Percentiles rank a stretch among this genome's conserved stretches.
Conservation (phyloP, 2,329 filamentous ascomycete genomes). For the Westerdykella sp. region DNA sequence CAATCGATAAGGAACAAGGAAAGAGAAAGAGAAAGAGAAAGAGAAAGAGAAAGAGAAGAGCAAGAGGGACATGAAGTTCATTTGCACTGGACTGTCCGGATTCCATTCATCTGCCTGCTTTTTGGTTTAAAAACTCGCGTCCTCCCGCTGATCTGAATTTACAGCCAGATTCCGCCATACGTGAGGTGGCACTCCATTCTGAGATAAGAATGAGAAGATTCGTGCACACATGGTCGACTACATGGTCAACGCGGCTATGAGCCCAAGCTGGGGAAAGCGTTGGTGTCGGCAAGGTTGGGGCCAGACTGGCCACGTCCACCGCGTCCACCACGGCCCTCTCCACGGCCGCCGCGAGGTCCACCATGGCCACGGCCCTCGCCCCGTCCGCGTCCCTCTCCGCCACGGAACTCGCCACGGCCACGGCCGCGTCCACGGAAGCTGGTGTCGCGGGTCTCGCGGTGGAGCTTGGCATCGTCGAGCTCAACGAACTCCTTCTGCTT, state of each 20-base stretch:
- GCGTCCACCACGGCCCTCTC: conserved; percentile 44
- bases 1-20: too few relatives aligned
- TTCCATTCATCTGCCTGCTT: too few relatives aligned
- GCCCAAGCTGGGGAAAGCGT: conserved; percentile 51
- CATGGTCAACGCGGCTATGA: conserved; percentile 28
- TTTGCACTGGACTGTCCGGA: too few relatives aligned
- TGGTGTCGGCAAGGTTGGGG: conserved; percentile 47
- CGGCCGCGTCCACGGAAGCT: conserved; percentile 21
- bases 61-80: too few relatives aligned
- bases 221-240: too few relatives aligned
- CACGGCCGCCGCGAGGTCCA: conserved; percentile 41
- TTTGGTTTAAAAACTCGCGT: too few relatives aligned
- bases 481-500: conserved; percentile 88
- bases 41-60: too few relatives aligned
- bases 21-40: too few relatives aligned
- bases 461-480: conserved; percentile 65
- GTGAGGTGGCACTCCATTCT: too few relatives aligned
- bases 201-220: too few relatives aligned
- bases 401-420: conserved; percentile 44
- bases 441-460: conserved; percentile 46
- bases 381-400: conserved; percentile 48
- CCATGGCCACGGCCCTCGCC: conserved; percentile 49
- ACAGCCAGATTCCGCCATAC: too few relatives aligned
- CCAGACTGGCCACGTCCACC: conserved; percentile 43
- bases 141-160: too few relatives aligned